These are phyloP conservation scores for Peronospora farinosa DNA, from an alignment of 352 stramenopile genomes.

Conservation along the genomic window DNA sequence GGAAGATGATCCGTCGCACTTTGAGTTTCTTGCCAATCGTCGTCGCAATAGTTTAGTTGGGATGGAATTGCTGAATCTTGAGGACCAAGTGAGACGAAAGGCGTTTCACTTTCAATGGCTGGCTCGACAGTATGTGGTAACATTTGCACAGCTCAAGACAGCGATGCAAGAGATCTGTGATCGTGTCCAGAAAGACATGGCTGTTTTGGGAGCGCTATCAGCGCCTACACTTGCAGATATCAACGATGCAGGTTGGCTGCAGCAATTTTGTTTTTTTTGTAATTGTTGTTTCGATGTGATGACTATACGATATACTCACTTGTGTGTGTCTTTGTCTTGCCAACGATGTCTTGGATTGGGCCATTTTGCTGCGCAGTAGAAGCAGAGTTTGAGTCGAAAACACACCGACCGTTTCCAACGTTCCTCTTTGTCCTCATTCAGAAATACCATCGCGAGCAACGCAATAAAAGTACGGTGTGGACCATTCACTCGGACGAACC, in stretches of 20 bases:
- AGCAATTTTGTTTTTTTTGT: constrained; percentile 1
- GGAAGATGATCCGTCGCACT: constrained; percentile 51
- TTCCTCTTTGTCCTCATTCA: constrained; percentile 79
- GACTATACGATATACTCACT: constrained; percentile 9
- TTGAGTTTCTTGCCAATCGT: constrained; percentile 31
- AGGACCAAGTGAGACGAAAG: constrained; percentile 36
- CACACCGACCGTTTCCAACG: constrained; percentile 61
- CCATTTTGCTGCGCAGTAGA: constrained; percentile 53
- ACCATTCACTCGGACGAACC: constrained; percentile 45
- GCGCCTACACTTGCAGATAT: constrained; percentile 39
- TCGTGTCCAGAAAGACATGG: constrained; percentile 40
- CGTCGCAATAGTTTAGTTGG: constrained; percentile 24
- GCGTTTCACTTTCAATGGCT: constrained; percentile 72
- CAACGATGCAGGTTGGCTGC: constrained; percentile 47
- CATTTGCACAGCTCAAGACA: constrained; percentile 45
- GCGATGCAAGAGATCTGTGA: constrained; percentile 47
- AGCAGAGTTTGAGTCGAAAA: constrained; percentile 81
- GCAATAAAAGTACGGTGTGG: constrained; percentile 47
- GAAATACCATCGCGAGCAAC: constrained; percentile 77
- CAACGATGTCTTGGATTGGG: constrained; percentile 17
- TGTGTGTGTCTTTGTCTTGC: constrained; percentile 22
- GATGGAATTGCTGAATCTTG: constrained; percentile 17
- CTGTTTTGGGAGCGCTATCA: constrained; percentile 21
- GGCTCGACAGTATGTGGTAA: constrained; percentile 55
- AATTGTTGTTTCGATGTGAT: not conserved